Evolutionary conservation across 2,329 filamentous ascomycete species (phyloP).

Genomic region (Stachybotrys chartarum): DNA sequence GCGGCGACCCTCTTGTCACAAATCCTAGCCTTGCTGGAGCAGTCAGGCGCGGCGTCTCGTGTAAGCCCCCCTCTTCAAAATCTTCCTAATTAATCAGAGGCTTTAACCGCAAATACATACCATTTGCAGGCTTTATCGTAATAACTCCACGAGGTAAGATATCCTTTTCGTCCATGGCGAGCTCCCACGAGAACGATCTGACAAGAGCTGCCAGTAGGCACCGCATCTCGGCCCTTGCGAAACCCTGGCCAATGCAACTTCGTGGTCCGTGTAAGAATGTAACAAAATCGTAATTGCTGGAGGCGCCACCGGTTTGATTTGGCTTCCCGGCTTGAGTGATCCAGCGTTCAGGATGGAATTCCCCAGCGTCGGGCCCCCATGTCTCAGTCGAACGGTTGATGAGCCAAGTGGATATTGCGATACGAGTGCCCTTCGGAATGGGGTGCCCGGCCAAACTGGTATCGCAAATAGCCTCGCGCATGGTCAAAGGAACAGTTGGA

Average conservation of each 20-base stretch:
- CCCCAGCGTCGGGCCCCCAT: conserved; percentile 60
- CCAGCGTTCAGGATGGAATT: conserved; percentile 67
- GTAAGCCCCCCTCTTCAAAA: too few relatives aligned
- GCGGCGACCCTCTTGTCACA: too few relatives aligned
- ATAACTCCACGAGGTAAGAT: conserved; percentile 56
- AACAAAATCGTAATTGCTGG: conserved; percentile 63
- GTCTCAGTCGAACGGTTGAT: conserved; percentile 56
- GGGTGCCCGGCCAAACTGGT: conserved; percentile 49
- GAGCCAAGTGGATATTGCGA: conserved; percentile 51
- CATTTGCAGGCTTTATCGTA: conserved; percentile 60
- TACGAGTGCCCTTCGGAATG: conserved; percentile 57
- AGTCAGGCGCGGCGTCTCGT: too few relatives aligned
- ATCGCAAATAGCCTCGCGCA: conserved; percentile 50
- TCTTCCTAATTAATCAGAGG: too few relatives aligned
- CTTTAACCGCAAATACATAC: conserved; percentile 49
- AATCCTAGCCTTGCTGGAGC: too few relatives aligned
- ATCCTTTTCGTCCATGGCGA: conserved; percentile 51
- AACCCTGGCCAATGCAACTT: conserved; percentile 72
- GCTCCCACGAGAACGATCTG: conserved; percentile 50
- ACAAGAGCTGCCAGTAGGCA: conserved; percentile 64
- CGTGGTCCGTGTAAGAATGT: conserved; percentile 80
- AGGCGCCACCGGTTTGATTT: conserved; percentile 57
- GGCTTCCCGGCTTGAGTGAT: conserved; percentile 43
- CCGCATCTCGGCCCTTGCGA: conserved; percentile 67
- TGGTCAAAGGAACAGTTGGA: conserved; percentile 57